Evolutionary conservation across 2,329 filamentous ascomycete species (phyloP).

Genomic region (Colletotrichum plurivorum): DNA sequence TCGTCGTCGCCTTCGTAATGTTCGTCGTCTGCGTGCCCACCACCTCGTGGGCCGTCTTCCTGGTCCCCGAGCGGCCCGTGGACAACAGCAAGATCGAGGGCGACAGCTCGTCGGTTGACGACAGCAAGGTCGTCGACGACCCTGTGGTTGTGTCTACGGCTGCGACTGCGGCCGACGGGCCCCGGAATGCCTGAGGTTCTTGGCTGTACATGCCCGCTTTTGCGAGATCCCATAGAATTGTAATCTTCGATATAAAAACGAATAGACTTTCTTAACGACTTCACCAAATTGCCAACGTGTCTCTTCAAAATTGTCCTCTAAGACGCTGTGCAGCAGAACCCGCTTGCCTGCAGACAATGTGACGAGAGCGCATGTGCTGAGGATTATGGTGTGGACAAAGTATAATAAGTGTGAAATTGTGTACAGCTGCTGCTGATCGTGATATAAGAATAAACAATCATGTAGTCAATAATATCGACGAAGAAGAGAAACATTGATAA

Average conservation of each 20-base stretch:
- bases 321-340: no score
- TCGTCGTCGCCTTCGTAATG: constrained; percentile 63
- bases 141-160: constrained; percentile 22
- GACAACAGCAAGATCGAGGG: constrained; percentile 35
- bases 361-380: no score
- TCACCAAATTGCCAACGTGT: no score
- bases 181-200: neutral
- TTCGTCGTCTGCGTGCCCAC: constrained; percentile 58
- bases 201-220: neutral
- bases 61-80: constrained; percentile 54
- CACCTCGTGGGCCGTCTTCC: constrained; percentile 51
- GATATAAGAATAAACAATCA: neutral
- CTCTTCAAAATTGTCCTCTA: no score
- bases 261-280: no score
- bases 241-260: neutral
- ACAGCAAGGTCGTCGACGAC: neutral
- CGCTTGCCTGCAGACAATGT: no score
- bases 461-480: neutral
- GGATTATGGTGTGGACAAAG: no score
- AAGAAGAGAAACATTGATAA: neutral
- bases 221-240: no score
- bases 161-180: constrained; percentile 10
- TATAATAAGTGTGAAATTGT: no score
- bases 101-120: constrained; percentile 2
- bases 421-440: neutral